Conservation (phyloP, 1,139 yeast species). For the Hyphopichia wangnamkhiaoensis region DNA sequence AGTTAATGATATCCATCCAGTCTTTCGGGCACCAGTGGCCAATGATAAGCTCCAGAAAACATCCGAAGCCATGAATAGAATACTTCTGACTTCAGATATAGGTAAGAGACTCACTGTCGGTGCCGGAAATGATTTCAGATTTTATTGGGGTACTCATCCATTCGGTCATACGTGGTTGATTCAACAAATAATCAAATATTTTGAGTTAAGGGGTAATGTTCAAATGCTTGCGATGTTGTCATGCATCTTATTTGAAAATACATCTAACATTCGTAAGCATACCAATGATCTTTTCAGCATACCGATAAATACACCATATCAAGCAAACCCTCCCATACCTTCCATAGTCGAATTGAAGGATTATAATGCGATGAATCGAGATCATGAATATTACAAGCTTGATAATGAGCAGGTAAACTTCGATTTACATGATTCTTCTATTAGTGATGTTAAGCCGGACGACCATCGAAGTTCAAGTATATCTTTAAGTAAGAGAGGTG, state of each 20-base stretch:
- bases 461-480: slow-evolving; percentile 9
- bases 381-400: slow-evolving; percentile 8
- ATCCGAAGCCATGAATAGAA: slow-evolving; percentile 18
- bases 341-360: slow-evolving; percentile 14
- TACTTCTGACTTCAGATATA: slow-evolving; percentile 17
- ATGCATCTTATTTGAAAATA: slow-evolving; percentile 59
- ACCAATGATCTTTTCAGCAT: slow-evolving; percentile 23
- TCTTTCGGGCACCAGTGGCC: slow-evolving; percentile 2
- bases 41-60: slow-evolving; percentile 11
- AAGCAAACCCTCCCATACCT: slow-evolving; percentile 35
- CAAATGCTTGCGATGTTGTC: slow-evolving; percentile 93
- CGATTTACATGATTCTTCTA: slow-evolving; percentile 12
- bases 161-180: slow-evolving; percentile 77
- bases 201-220: slow-evolving; percentile 63
- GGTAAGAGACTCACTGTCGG: slow-evolving; percentile 16
- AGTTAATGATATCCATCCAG: slow-evolving; percentile 14
- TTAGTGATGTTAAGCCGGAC: slow-evolving; percentile 9
- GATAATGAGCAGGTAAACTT: slow-evolving; percentile 7
- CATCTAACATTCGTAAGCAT: slow-evolving; percentile 17
- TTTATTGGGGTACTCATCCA: slow-evolving; percentile 82
- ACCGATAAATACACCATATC: slow-evolving; percentile 53
- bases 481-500: not conserved
- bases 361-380: slow-evolving; percentile 15
- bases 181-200: slow-evolving; percentile 61
- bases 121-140: slow-evolving; percentile 25